Conservation (phyloP, 345 rosid species). For the Arabis alpina region DNA sequence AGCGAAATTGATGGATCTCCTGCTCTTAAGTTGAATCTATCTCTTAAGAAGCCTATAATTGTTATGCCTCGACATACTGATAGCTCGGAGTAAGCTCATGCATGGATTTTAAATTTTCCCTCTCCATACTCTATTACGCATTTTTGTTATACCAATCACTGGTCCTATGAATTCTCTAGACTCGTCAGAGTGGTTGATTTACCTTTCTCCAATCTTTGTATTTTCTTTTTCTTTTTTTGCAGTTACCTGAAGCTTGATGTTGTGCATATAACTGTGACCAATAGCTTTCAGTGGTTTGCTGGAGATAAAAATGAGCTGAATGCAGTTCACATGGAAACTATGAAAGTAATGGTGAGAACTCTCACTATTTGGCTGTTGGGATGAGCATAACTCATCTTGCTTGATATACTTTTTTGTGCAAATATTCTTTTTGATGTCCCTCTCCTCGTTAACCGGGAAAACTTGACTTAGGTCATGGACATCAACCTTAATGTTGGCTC, state of each 20-base stretch:
- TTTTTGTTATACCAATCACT: conserved; percentile 12
- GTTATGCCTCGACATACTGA: conserved; percentile 93
- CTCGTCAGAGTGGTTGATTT: conserved; percentile 14
- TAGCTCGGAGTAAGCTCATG: conserved; percentile 79
- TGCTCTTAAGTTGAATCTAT: conserved; percentile 87
- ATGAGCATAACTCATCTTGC: conserved; percentile 25
- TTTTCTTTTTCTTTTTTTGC: conserved; percentile 41
- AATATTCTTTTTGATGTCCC: conserved; percentile 2
- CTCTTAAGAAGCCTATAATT: conserved; percentile 90
- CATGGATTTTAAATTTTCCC: conserved; percentile 29
- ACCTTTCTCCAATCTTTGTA: conserved; percentile 29
- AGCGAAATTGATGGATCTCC: conserved; percentile 97
- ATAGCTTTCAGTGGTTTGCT: conserved; percentile 81
- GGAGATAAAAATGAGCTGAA: conserved; percentile 76
- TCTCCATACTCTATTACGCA: conserved; percentile 15
- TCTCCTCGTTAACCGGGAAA: conserved; percentile 20
- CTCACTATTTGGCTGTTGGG: conserved; percentile 24
- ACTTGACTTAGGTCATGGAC: conserved; percentile 68
- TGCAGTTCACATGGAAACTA: conserved; percentile 83
- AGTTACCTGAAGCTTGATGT: conserved; percentile 97
- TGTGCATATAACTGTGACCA: conserved; percentile 84
- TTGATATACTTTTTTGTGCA: conserved; percentile 19
- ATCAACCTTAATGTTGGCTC: conserved; percentile 91
- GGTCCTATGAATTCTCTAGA: conserved; percentile 19
- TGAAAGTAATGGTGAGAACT: conserved; percentile 81